Evolutionary conservation across 805 yeast species (phyloP).

Genomic region (Pichia deserticola): DNA sequence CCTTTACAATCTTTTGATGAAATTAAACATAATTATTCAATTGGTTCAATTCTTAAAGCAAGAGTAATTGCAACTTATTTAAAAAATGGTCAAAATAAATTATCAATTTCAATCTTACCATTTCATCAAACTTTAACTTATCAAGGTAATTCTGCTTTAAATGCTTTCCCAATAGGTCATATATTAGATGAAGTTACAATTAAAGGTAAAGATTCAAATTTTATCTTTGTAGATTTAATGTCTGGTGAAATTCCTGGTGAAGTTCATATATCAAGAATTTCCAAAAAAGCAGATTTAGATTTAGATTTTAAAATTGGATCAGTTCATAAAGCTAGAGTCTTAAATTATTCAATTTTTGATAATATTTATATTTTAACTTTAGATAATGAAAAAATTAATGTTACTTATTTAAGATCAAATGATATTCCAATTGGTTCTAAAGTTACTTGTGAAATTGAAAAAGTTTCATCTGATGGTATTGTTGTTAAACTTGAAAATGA

Average conservation of each 20-base stretch:
- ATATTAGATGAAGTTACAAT: slow-evolving; percentile 52
- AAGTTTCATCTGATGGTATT: slow-evolving; percentile 61
- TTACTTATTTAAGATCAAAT: slow-evolving; percentile 56
- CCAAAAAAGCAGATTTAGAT: slow-evolving; percentile 37
- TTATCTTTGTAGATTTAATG: slow-evolving; percentile 52
- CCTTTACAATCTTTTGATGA: slow-evolving; percentile 30
- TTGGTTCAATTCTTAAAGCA: slow-evolving; percentile 63
- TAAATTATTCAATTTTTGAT: slow-evolving; percentile 64
- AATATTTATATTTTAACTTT: slow-evolving; percentile 59
- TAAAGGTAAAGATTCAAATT: slow-evolving; percentile 50
- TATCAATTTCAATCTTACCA: slow-evolving; percentile 58
- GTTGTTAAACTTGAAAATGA: slow-evolving; percentile 55
- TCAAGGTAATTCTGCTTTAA: slow-evolving; percentile 31
- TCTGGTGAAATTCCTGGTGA: slow-evolving; percentile 52
- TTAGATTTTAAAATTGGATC: slow-evolving; percentile 56
- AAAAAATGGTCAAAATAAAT: slow-evolving; percentile 44
- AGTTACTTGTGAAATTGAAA: slow-evolving; percentile 47
- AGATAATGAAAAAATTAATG: slow-evolving; percentile 55
- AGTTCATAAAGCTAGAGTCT: slow-evolving; percentile 65
- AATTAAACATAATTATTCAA: slow-evolving; percentile 53
- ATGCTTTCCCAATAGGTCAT: slow-evolving; percentile 77
- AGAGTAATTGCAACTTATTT: slow-evolving; percentile 56
- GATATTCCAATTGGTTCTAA: slow-evolving; percentile 75
- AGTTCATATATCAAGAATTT: slow-evolving; percentile 69
- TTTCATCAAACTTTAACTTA: slow-evolving; percentile 36